phyloP scores from a whole-genome alignment of 257 asterid genomes.

The Fraxinus anomala region DNA sequence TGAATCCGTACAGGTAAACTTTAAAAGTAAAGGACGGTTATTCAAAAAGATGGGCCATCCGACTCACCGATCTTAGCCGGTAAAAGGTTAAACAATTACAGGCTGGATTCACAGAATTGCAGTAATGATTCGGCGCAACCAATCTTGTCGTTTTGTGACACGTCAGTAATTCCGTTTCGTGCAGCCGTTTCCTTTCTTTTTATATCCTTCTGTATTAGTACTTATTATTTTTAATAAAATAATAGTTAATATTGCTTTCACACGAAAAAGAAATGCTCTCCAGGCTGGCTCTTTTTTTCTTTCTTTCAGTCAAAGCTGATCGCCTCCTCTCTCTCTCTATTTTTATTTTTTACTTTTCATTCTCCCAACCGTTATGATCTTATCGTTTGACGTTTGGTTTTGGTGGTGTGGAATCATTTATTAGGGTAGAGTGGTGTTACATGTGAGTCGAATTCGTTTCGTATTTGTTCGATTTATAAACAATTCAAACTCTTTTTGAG shows the following conservation, averaged over 20 bases:
- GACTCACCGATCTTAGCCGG: conserved; percentile 30
- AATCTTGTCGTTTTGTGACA: conserved; percentile 78
- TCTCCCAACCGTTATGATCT: conserved; percentile 34
- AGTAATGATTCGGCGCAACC: conserved; percentile 79
- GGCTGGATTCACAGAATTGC: conserved; percentile 76
- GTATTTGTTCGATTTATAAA: too few species aligned
- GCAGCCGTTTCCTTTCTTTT: too few species aligned
- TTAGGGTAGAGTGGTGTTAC: background rate
- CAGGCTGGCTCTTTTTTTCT: conserved; percentile 55
- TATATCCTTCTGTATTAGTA: too few species aligned
- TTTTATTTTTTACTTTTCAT: background rate
- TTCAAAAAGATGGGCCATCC: background rate
- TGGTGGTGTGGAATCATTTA: background rate
- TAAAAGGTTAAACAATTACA: conserved; percentile 35
- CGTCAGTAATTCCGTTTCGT: conserved; percentile 43
- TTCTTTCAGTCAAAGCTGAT: conserved; percentile 60
- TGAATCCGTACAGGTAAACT: conserved; percentile 63
- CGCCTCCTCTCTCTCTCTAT: conserved; percentile 14
- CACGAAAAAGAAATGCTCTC: conserved; percentile 59
- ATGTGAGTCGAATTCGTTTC: too few species aligned
- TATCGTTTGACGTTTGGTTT: conserved; percentile 16
- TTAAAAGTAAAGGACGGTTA: conserved; percentile 24
- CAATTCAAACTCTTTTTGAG: too few species aligned
- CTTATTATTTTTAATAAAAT: background rate
- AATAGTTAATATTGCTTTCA: conserved; percentile 29